These are phyloP conservation scores for Pythium aquatile DNA, from an alignment of 352 stramenopile genomes.

Conservation along the genomic window DNA sequence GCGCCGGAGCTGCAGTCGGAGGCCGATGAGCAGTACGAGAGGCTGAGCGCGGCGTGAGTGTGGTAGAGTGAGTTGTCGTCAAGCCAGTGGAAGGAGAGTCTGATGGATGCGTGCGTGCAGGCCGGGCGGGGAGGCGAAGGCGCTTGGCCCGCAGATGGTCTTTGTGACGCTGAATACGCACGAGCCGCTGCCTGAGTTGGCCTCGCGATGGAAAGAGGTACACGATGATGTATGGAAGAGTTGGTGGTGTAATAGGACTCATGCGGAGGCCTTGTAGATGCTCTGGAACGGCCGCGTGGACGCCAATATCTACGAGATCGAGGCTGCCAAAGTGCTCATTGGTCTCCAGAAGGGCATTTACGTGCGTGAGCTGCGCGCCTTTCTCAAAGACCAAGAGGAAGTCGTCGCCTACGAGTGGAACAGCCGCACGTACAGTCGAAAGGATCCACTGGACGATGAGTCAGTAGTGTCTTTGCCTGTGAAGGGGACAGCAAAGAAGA, in stretches of 20 bases:
- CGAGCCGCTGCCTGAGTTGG: conserved; percentile 41
- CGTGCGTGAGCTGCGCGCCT: conserved; percentile 41
- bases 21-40: conserved; percentile 53
- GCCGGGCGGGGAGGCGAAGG: conserved; percentile 40
- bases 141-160: conserved; percentile 72
- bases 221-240: neutral
- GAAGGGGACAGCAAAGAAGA: conserved; percentile 12
- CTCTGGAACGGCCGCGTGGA: conserved; percentile 73
- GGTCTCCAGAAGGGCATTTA: conserved; percentile 65
- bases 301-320: conserved; percentile 70
- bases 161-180: conserved; percentile 60
- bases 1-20: conserved; percentile 41
- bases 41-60: conserved; percentile 40
- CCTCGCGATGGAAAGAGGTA: conserved; percentile 77
- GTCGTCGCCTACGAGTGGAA: conserved; percentile 71
- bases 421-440: conserved; percentile 33
- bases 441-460: conserved; percentile 7
- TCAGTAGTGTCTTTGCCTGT: neutral
- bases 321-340: conserved; percentile 50
- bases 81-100: neutral
- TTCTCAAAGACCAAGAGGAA: conserved; percentile 51
- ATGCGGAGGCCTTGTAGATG: conserved; percentile 37
- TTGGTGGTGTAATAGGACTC: neutral
- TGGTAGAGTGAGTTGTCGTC: conserved; percentile 8
- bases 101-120: conserved; percentile 24